phyloP scores from a whole-genome alignment of 2,329 filamentous ascomycete genomes.

The Xylaria sp. region DNA sequence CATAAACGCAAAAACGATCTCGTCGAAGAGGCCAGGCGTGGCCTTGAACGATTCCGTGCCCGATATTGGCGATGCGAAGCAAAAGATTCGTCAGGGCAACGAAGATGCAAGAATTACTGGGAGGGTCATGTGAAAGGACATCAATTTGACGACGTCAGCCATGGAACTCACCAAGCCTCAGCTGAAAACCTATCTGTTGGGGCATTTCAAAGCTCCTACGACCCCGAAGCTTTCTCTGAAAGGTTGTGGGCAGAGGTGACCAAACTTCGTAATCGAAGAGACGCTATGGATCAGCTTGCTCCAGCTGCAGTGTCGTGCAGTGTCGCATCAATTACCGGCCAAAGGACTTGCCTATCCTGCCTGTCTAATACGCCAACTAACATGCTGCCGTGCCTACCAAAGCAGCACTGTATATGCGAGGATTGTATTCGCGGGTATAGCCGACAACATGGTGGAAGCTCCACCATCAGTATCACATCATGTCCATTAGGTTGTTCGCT shows the following conservation, averaged over 20 bases:
- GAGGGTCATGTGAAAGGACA: background rate
- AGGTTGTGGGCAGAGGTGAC: background rate
- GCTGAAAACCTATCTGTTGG: background rate
- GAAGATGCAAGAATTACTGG: constrained; percentile 6
- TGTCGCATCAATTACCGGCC: background rate
- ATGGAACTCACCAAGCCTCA: background rate
- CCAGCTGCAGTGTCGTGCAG: background rate
- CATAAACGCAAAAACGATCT: background rate
- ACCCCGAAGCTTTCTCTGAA: background rate
- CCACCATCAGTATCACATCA: background rate
- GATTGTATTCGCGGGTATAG: background rate
- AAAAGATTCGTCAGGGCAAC: background rate
- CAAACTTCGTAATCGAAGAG: background rate
- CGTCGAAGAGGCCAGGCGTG: background rate
- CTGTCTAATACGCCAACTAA: constrained; percentile 3
- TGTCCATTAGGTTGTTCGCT: background rate
- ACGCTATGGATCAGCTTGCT: background rate
- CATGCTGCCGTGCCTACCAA: background rate
- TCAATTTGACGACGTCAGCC: background rate
- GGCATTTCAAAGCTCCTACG: background rate
- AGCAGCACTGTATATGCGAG: background rate
- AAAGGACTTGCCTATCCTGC: background rate
- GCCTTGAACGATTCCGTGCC: background rate
- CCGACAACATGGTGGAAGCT: background rate
- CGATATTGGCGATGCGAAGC: background rate